Percentiles rank a stretch among this genome's conserved stretches.
Conservation (phyloP, 2,329 filamentous ascomycete genomes). For the Exophiala aquamarina region DNA sequence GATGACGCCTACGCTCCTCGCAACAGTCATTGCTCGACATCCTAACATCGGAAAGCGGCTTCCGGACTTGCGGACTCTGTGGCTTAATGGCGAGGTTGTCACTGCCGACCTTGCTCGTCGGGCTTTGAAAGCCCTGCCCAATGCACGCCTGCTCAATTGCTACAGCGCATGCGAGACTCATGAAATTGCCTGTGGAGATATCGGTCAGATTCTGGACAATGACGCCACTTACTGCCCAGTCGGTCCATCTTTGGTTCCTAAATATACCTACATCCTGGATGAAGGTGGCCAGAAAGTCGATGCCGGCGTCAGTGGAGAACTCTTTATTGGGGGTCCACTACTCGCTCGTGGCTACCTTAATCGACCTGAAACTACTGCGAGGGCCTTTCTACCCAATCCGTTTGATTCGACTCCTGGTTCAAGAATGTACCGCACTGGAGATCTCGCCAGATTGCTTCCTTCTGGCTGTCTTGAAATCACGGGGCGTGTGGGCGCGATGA, state of each 20-base stretch:
- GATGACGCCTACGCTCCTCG: slow-evolving; percentile 78
- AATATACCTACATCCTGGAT: slow-evolving; percentile 71
- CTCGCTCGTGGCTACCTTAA: slow-evolving; percentile 78
- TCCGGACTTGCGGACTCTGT: slow-evolving; percentile 67
- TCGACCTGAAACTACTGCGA: slow-evolving; percentile 72
- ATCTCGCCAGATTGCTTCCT: slow-evolving; percentile 66
- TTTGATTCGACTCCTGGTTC: slow-evolving; percentile 61
- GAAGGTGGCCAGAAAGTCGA: slow-evolving; percentile 66
- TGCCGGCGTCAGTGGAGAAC: slow-evolving; percentile 65
- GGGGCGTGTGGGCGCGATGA: slow-evolving; percentile 74
- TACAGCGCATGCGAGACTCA: slow-evolving; percentile 84
- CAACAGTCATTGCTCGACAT: slow-evolving; percentile 70
- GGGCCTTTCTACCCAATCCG: slow-evolving; percentile 67
- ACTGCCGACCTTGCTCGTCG: slow-evolving; percentile 73
- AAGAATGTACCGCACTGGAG: slow-evolving; percentile 74
- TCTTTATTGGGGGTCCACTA: slow-evolving; percentile 72
- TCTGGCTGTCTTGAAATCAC: slow-evolving; percentile 73
- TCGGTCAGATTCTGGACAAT: slow-evolving; percentile 65
- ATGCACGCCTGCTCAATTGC: slow-evolving; percentile 70
- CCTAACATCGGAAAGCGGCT: slow-evolving; percentile 63
- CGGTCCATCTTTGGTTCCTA: slow-evolving; percentile 66
- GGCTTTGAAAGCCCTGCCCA: slow-evolving; percentile 66
- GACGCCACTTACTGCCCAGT: slow-evolving; percentile 70
- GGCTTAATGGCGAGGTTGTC: slow-evolving; percentile 82
- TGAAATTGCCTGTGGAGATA: slow-evolving; percentile 75